Conservation (phyloP, 2,329 filamentous ascomycete genomes). For the Claviceps sp. region DNA sequence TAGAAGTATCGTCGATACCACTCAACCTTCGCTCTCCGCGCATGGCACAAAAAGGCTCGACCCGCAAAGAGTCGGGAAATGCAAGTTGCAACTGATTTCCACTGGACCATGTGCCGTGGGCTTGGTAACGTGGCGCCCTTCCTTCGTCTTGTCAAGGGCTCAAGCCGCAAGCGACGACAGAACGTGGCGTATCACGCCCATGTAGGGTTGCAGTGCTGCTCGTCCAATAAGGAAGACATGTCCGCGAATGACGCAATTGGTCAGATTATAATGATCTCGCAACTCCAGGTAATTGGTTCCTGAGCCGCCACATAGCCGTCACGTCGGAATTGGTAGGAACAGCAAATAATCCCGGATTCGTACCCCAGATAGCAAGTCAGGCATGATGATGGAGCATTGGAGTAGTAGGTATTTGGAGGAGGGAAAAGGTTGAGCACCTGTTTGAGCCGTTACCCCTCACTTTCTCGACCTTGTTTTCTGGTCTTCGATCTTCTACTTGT, state of each 20-base stretch:
- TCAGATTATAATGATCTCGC: background rate
- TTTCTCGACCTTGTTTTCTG: too few relatives aligned
- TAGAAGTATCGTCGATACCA: background rate
- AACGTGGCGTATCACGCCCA: background rate
- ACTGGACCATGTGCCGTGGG: background rate
- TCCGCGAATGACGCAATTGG: background rate
- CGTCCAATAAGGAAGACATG: background rate
- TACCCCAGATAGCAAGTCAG: too few relatives aligned
- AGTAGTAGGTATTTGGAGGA: too few relatives aligned
- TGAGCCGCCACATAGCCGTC: background rate
- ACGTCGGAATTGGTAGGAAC: too few relatives aligned
- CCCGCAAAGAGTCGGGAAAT: background rate
- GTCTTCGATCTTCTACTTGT: too few relatives aligned
- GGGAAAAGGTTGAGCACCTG: too few relatives aligned
- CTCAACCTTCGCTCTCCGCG: too few relatives aligned
- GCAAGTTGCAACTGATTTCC: background rate
- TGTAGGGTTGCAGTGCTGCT: background rate
- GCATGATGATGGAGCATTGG: too few relatives aligned
- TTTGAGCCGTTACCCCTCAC: too few relatives aligned
- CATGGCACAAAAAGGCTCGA: background rate
- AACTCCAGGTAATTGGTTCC: background rate
- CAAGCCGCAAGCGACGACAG: background rate
- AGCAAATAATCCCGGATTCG: too few relatives aligned
- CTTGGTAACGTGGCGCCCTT: background rate
- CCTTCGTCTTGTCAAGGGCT: background rate